phyloP scores from a whole-genome alignment of 2,329 filamentous ascomycete species.

The Cadophora gregata region DNA sequence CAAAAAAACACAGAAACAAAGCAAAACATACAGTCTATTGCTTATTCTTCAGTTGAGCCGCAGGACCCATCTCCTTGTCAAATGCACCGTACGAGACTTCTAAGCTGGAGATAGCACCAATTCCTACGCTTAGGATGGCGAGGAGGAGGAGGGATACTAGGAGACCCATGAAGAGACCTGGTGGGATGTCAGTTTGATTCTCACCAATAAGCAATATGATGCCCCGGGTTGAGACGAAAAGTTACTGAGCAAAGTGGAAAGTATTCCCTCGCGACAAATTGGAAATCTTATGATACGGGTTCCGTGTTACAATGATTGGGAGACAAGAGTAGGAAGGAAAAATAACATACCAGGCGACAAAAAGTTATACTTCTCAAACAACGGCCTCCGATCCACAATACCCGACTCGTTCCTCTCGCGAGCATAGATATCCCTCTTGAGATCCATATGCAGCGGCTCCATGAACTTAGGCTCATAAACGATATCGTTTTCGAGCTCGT shows the following conservation, averaged over 20 bases:
- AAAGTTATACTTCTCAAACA: constrained; percentile 96
- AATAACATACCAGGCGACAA: constrained; percentile 78
- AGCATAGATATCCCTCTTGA: constrained; percentile 63
- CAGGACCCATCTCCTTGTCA: constrained; percentile 93
- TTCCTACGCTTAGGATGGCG: constrained; percentile 77
- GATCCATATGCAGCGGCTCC: constrained; percentile 69
- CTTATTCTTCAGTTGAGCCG: constrained; percentile 80
- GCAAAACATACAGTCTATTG: constrained; percentile 45
- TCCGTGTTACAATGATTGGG: not conserved
- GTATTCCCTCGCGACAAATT: too few relatives aligned
- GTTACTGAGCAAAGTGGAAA: too few relatives aligned
- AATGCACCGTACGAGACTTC: constrained; percentile 94
- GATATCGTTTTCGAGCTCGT: not conserved
- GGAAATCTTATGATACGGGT: too few relatives aligned
- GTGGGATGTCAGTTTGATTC: not conserved
- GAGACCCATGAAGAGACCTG: constrained; percentile 89
- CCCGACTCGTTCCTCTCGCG: constrained; percentile 50
- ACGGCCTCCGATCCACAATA: constrained; percentile 55
- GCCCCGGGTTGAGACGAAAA: too few relatives aligned
- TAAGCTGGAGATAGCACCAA: constrained; percentile 78
- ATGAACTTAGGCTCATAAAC: constrained; percentile 70
- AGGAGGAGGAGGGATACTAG: constrained; percentile 74
- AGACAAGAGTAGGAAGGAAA: not conserved
- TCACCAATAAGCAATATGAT: not conserved
- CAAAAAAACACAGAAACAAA: not conserved